These are phyloP conservation scores for Aaosphaeria pasadenensis DNA, from an alignment of 2,329 filamentous ascomycete species.

Conservation along the genomic window DNA sequence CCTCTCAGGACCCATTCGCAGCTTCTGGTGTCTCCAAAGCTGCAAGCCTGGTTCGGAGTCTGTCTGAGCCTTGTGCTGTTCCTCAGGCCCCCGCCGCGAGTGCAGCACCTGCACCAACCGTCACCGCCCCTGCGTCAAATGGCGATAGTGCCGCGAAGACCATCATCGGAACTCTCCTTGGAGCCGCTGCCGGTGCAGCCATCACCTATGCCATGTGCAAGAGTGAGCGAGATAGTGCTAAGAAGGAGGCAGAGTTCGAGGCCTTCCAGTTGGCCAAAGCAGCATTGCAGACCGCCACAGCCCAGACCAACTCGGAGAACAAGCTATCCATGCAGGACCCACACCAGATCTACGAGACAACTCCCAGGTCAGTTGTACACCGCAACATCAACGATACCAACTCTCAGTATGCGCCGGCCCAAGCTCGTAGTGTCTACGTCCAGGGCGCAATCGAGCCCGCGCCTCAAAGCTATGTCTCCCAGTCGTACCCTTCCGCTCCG, in stretches of 20 bases:
- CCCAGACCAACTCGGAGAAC: conserved; percentile 25
- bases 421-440: conserved; percentile 15
- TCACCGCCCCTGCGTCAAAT: conserved; percentile 10
- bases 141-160: conserved; percentile 57
- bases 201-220: conserved; percentile 72
- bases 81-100: conserved; percentile 11
- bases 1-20: conserved; percentile 22
- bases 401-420: conserved; percentile 25
- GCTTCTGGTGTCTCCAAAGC: conserved; percentile 19
- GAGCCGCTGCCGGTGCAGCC: conserved; percentile 74
- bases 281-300: conserved; percentile 11
- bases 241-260: conserved; percentile 42
- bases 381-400: conserved; percentile 37
- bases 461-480: conserved; percentile 31
- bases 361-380: conserved; percentile 25
- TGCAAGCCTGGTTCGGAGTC: conserved; percentile 25
- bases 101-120: neutral
- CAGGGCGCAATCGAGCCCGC: conserved; percentile 41
- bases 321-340: conserved; percentile 29
- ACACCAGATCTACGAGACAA: conserved; percentile 19
- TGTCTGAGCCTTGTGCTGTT: conserved; percentile 29
- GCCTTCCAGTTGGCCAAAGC: conserved; percentile 32
- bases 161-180: conserved; percentile 72
- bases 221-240: conserved; percentile 51
- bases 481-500: conserved; percentile 25